Base-by-base conservation (phyloP, 345 rosid genomes). In the Chamaenerion angustifolium region DNA sequence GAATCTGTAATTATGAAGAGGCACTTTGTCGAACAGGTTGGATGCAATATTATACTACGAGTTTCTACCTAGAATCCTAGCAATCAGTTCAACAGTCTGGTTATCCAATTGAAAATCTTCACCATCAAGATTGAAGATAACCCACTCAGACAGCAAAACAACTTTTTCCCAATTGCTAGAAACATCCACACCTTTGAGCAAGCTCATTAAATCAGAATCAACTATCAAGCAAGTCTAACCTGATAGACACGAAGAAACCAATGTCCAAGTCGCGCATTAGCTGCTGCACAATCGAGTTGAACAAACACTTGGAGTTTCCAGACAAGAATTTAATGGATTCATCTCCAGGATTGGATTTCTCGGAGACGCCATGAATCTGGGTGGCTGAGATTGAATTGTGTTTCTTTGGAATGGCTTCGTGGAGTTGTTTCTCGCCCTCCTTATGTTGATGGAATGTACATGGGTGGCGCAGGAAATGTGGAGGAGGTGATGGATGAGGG, bases 61-160 rank as follows among this genome's bases (percentile, higher is more conserved):
- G 27, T 89, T 85, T 65, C 84, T 82, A 46, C 94, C 95, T 17
- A 89, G 66, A 63, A 85, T 81, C 52, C 80, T 76, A 48, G 70
- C 85, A 52, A 82, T 63, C 10, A 77, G 56, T 25, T 80, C 87
- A 40, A 89, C 65, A 17, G 70, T 70, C 52, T 80, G 81, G 56
- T 56, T 45, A 48, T 78, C 93, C 13, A 85, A 16, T 63, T 71
- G 74, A 60, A 46, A 60, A 56, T 55, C 60, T 54, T 40, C 68
- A 16, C 48, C 51, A 13, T 44, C 64, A 6, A 64, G 18, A 75
- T 65, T 50, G 43, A 16, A 54, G 46, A 81, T 70, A 35, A 65
- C 37, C 94, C 94, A 85, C 64, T 81, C 85, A 64, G 83, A 82
- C 69, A 82, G 66, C 47, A 63, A 61, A 60, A 83, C 67, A n/a